Evolutionary conservation across 1,139 yeast genomes (phyloP), one percentile per base, ranked within the genome.

Genomic region (Magnusiomyces sp.): DNA sequence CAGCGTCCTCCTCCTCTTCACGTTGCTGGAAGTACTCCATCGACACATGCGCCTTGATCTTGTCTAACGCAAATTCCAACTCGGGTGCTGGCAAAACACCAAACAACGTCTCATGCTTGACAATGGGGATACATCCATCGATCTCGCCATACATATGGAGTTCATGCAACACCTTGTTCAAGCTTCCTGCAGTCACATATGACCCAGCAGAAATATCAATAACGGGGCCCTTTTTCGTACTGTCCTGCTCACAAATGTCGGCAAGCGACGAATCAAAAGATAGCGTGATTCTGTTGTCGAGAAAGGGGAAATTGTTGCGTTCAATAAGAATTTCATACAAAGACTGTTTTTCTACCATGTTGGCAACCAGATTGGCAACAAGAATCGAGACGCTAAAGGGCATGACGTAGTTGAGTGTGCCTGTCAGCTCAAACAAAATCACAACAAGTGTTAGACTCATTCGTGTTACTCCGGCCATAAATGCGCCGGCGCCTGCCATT

Each of bases 391-490:
- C 71, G 2, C 83, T 72, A 49, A 79, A 76, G 0, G 84, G 84
- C 34, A 79, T 62, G 7, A 80, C 83, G 59, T 79, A 79, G 33
- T 79, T 76, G 55, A 79, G 74, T 6, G 81, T 75, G 29, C 82
- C 78, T 1, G 85, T 80, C 46, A 79, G 64, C 58, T 79, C 85
- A 61, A 80, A 79, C 51, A 79, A 61, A 47, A 80, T 79, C 7
- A 79, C 78, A 0, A 80, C 82, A 44, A 79, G 63, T 1, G 84
- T 77, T 41, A 80, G 76, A 52, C 79, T 79, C 85, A 79, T 80
- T 54, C 84, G 67, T 1, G 85, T 80, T 2, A 79, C 79, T 1
- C 85, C 85, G 0, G 84, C 85, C 80, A 79, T 77, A 54, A 79
- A 79, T 1, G 84, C 81, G 2, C 84, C 85, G 0, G 84, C 84